Base-by-base conservation (phyloP, 257 asterid genomes). In the Jacaranda copaia region DNA sequence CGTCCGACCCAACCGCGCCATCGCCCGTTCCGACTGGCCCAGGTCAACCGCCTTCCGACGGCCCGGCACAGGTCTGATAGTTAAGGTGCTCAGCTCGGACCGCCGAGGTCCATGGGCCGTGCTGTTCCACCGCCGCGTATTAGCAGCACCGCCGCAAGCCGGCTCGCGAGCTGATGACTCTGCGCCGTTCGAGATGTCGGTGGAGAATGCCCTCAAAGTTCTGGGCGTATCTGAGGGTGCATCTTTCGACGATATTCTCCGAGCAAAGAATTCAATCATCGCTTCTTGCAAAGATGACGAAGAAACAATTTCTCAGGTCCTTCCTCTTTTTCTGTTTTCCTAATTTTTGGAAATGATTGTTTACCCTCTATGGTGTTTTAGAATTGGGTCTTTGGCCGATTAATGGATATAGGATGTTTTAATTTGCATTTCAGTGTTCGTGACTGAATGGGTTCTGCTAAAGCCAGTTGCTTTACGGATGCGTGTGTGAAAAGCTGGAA, bases 91-190 rank as follows among this genome's bases (percentile, higher is more conserved):
- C 73, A 73, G 39, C 68, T 67, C 80, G 59, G 81, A 75, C 82
- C 87, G 79, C 45, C 77, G 79, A 0, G 78, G 77, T n/a, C 79
- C 71, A 19, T 78, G 85, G 91, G 80, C 83, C 11, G 62, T 70
- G 65, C 48, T 85, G 38, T 72, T 77, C 81, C 67, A 79, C 57
- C 92, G 92, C 78, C 92, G 93, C 71, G 35, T 77, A 15, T 51
- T 85, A 46, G 85, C 87, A 18, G 76, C 93, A 70, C 85, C 88
- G 53, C 81, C 85, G 35, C 85, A 72, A 80, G 97, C 99, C 45
- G 90, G 97, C 57, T 96, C 96, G 15, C 85, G 97, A 73, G 99
- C 99, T 32, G 99, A 96, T 14, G 99, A 96, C 82, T 88, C 96
- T n/a, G 96, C 87, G 79, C 90, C 96, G 48, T 96, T 76, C 78